phyloP scores from a whole-genome alignment of 2,329 filamentous ascomycete species.

The Ophidiomyces ophidiicola region DNA sequence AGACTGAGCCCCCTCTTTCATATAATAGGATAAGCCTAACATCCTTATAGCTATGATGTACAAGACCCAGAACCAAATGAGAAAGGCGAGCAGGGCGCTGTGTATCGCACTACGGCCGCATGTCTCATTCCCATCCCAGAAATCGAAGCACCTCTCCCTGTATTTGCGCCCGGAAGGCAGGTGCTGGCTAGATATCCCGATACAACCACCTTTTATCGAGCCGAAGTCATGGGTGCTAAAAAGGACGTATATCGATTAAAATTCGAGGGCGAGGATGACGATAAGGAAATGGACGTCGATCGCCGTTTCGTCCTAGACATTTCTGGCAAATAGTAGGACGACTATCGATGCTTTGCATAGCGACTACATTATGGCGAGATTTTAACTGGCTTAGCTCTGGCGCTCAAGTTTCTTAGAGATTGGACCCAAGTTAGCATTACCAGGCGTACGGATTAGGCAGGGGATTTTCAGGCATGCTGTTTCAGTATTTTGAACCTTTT shows the following conservation, averaged over 20 bases:
- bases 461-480: no score
- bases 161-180: constrained; percentile 52
- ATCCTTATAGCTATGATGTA: constrained; percentile 52
- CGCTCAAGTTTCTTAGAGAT: no score
- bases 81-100: constrained; percentile 47
- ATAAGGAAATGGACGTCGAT: constrained; percentile 63
- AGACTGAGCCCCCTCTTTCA: constrained; percentile 10
- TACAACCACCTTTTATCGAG: constrained; percentile 76
- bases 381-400: no score
- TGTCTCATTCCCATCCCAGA: constrained; percentile 67
- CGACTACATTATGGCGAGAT: no score
- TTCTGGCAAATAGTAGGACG: constrained; percentile 39
- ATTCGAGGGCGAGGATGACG: constrained; percentile 65
- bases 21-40: constrained; percentile 6
- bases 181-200: constrained; percentile 71
- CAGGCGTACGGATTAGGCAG: no score
- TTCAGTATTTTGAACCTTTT: no score
- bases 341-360: no score
- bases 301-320: constrained; percentile 67
- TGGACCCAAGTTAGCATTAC: no score
- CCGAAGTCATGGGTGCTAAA: constrained; percentile 61
- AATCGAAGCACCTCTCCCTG: constrained; percentile 46
- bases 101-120: constrained; percentile 58
- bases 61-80: constrained; percentile 68
- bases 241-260: constrained; percentile 46